These are phyloP conservation scores for Hippophae tibetana DNA, from an alignment of 306 rosid genomes.

Conservation along the genomic window DNA sequence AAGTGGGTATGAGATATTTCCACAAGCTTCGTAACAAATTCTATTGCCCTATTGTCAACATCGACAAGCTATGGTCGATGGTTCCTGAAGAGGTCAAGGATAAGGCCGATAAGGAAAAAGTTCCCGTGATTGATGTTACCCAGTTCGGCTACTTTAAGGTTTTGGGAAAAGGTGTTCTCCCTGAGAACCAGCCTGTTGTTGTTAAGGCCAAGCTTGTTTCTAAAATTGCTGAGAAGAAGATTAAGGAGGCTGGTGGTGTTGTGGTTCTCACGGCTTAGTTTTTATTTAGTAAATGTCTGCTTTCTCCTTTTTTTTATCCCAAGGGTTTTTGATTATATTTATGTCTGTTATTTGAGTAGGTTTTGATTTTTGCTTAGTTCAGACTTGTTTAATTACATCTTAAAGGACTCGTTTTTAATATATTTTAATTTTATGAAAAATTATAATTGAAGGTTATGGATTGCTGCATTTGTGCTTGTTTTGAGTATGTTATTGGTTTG, in stretches of 20 bases:
- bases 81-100: slow-evolving; percentile 54
- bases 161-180: slow-evolving; percentile 48
- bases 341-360: too few relatives aligned
- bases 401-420: too few relatives aligned
- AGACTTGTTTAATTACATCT: too few relatives aligned
- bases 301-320: too few relatives aligned
- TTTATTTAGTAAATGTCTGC: background rate
- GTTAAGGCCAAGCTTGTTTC: slow-evolving; percentile 59
- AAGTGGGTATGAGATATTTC: slow-evolving; percentile 73
- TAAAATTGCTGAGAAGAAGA: slow-evolving; percentile 71
- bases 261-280: slow-evolving; percentile 62
- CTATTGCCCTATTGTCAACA: slow-evolving; percentile 53
- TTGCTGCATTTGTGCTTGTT: too few relatives aligned
- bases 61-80: slow-evolving; percentile 72
- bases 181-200: too few relatives aligned
- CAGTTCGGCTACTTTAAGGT: slow-evolving; percentile 63
- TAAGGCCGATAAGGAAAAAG: slow-evolving; percentile 41
- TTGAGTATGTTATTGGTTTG: too few relatives aligned
- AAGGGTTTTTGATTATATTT: too few relatives aligned
- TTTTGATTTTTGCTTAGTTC: too few relatives aligned
- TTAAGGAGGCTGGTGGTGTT: slow-evolving; percentile 71
- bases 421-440: too few relatives aligned
- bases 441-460: too few relatives aligned
- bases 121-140: slow-evolving; percentile 53
- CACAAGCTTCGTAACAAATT: slow-evolving; percentile 70